Percentiles rank a stretch among this genome's conserved stretches.
phyloP scores from a whole-genome alignment of 2,329 filamentous ascomycete genomes.

The Calonectria hongkongensis region DNA sequence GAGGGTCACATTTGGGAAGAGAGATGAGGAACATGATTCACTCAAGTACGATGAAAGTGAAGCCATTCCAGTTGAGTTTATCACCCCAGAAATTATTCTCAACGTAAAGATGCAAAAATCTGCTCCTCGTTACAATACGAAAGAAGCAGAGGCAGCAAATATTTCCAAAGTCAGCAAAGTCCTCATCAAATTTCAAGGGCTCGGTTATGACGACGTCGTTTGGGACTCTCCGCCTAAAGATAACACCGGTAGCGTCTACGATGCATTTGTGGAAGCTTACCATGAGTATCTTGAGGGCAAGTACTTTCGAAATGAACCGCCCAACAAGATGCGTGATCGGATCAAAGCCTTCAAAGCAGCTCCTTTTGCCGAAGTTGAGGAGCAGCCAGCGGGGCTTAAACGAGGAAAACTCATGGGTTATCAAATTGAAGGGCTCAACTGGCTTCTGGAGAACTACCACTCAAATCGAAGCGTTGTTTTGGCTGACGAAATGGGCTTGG shows the following conservation, averaged over 20 bases:
- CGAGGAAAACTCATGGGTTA: slow-evolving; percentile 94
- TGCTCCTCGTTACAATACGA: slow-evolving; percentile 72
- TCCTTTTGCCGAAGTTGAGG: slow-evolving; percentile 81
- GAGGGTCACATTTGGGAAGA: slow-evolving; percentile 85
- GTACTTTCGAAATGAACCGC: slow-evolving; percentile 77
- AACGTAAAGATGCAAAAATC: slow-evolving; percentile 76
- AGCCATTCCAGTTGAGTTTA: slow-evolving; percentile 90
- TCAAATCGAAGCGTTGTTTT: slow-evolving; percentile 89
- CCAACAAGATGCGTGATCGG: slow-evolving; percentile 78
- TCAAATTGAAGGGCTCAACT: slow-evolving; percentile 94
- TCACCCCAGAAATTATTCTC: slow-evolving; percentile 92
- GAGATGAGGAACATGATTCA: slow-evolving; percentile 74
- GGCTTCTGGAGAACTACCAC: slow-evolving; percentile 94
- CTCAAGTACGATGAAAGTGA: slow-evolving; percentile 82
- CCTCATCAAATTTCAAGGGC: slow-evolving; percentile 92
- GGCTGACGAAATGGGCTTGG: slow-evolving; percentile 98
- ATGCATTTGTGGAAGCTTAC: slow-evolving; percentile 88
- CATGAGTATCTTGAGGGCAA: slow-evolving; percentile 88
- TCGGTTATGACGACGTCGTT: slow-evolving; percentile 91
- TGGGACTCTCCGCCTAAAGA: slow-evolving; percentile 88
- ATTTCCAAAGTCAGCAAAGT: slow-evolving; percentile 84
- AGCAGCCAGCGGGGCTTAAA: slow-evolving; percentile 83
- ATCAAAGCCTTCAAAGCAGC: slow-evolving; percentile 79
- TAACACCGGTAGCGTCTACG: slow-evolving; percentile 80
- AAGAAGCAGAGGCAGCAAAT: slow-evolving; percentile 82